A percentile compares a stretch with the other conserved stretches of the same genome.
These are phyloP conservation scores for Debaryomyces castellii DNA, from an alignment of 805 yeast species.

Conservation along the genomic window DNA sequence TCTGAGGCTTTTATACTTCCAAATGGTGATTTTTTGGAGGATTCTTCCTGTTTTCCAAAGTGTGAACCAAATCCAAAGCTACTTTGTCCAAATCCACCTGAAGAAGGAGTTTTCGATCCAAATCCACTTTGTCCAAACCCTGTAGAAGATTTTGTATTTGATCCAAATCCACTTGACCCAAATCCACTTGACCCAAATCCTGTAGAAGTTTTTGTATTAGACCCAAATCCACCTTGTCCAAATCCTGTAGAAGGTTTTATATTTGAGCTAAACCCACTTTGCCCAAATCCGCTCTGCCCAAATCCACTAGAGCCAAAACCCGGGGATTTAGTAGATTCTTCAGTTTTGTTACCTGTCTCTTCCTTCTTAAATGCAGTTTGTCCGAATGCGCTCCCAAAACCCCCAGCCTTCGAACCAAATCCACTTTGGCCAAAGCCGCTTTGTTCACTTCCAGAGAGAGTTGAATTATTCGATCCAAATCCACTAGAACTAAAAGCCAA, in stretches of 20 bases:
- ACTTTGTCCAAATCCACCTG: conserved; percentile 1
- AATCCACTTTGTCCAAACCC: conserved; percentile 6
- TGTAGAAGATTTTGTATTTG: neutral
- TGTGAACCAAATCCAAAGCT: neutral
- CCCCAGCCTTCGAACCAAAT: neutral
- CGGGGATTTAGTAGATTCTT: too few relatives aligned
- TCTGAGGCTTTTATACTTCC: neutral
- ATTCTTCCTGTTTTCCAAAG: neutral
- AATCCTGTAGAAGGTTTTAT: neutral
- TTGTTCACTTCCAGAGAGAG: too few relatives aligned
- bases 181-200: conserved; percentile 3
- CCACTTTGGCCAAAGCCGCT: neutral
- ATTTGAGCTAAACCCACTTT: neutral
- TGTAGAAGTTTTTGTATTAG: neutral
- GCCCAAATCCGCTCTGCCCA: conserved; percentile 2
- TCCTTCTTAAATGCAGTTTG: too few relatives aligned
- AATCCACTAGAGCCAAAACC: neutral
- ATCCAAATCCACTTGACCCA: conserved; percentile 9
- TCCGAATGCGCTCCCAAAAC: neutral
- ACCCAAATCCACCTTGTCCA: conserved; percentile 7
- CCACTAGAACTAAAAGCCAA: too few relatives aligned
- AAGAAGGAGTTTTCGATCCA: neutral
- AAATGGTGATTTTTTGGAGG: neutral
- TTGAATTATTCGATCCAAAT: too few relatives aligned
- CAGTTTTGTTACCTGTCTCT: too few relatives aligned